Base-by-base conservation (phyloP, 2,329 filamentous ascomycete genomes). In the Kalmusia sp. region DNA sequence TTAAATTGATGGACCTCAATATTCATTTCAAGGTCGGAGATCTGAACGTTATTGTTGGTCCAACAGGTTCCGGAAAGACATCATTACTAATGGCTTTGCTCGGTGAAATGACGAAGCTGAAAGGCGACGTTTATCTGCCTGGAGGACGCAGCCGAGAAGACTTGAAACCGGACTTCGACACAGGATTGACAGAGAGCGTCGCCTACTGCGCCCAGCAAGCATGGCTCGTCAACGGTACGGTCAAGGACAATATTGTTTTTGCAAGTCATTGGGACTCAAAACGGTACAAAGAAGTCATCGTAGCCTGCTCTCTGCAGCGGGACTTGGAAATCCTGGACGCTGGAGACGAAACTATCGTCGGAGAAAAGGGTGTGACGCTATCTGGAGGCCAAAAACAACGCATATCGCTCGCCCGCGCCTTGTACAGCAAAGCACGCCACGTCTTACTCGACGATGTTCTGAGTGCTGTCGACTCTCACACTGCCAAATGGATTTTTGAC, bases 321-420 rank as follows among this genome's bases (percentile, higher is more conserved):
- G 95, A 99, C 71, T 82, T 99, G 12, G 87, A 96, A 59, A 96
- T 98, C 35, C 84, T 99, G 1, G 93, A 97, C 72, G 87, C 88
- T 55, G 95, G 95, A 34, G 95, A 99, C 70, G 87, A 96, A 74
- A 98, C 95, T 0, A 79, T 97, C 19, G 95, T 99, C 27, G 95
- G 95, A 46, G 95, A 99, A 72, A 99, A 98, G 76, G 95, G 95
- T 28, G 96, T 99, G 57, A 93, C 93, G 14, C 84, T 99, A 12
- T 99, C 95, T 6, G 95, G 95, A 59, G 95, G 95, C 6, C 95
- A 99, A 76, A 98, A 98, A 77, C 95, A 99, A 75, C 88, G 95
- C 53, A 98, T 99, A 46, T 97, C 93, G 12, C 83, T 99, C 38
- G 95, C 95, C n/a, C 88, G 95, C 62, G 95, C 95, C 1, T 83